phyloP scores from a whole-genome alignment of 2,329 filamentous ascomycete species.

The Penicillium rolfsii region DNA sequence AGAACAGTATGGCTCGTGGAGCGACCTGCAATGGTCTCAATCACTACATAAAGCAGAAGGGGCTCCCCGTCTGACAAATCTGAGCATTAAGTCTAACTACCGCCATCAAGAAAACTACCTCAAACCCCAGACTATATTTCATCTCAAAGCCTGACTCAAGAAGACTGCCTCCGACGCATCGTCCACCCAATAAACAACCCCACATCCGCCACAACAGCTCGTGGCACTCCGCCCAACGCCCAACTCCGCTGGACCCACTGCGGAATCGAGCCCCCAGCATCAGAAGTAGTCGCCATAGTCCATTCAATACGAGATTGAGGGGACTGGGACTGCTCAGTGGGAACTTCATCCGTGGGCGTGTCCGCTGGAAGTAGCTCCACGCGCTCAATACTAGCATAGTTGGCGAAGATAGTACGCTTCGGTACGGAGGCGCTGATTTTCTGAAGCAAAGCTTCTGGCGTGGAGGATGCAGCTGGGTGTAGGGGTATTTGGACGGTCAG shows the following conservation, averaged over 20 bases:
- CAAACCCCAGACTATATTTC: neutral
- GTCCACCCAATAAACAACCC: slow-evolving; percentile 44
- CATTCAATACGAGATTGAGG: slow-evolving; percentile 31
- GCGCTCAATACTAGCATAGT: slow-evolving; percentile 42
- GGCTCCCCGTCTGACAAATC: neutral
- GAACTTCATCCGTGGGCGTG: no score
- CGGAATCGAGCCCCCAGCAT: slow-evolving; percentile 43
- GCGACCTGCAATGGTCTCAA: neutral
- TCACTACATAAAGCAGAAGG: neutral
- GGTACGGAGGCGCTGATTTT: slow-evolving; percentile 30
- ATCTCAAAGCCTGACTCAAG: neutral
- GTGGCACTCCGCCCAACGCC: slow-evolving; percentile 42
- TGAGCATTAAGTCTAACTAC: neutral
- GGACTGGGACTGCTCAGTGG: neutral
- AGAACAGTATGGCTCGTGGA: neutral
- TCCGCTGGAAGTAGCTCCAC: slow-evolving; percentile 23
- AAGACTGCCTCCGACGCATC: slow-evolving; percentile 16
- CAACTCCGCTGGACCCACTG: slow-evolving; percentile 44
- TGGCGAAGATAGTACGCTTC: slow-evolving; percentile 35
- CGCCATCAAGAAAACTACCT: neutral
- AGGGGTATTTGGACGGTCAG: slow-evolving; percentile 42
- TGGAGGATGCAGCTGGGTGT: slow-evolving; percentile 12
- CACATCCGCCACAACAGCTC: slow-evolving; percentile 44
- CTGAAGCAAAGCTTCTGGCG: slow-evolving; percentile 24
- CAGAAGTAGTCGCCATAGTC: slow-evolving; percentile 44